Percentiles rank a stretch among this genome's conserved stretches.
Evolutionary conservation across 2,329 filamentous ascomycete genomes (phyloP).

Genomic region (Westerdykella sp.): DNA sequence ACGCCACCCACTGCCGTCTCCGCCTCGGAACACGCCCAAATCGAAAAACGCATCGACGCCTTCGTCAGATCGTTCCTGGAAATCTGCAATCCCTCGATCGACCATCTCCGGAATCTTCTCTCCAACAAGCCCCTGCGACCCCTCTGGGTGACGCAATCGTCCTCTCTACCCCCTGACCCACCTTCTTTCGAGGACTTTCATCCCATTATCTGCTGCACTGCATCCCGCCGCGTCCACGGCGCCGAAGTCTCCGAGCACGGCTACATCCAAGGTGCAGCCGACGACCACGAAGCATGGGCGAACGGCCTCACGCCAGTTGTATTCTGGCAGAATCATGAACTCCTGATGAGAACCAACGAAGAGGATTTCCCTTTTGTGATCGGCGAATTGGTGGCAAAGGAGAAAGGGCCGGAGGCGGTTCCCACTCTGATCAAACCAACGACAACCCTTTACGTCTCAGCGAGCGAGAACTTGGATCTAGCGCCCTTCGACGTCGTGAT

Average conservation of each 20-base stretch:
- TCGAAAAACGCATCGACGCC: constrained; percentile 55
- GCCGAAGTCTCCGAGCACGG: constrained; percentile 63
- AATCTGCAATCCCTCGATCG: constrained; percentile 55
- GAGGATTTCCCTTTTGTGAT: constrained; percentile 54
- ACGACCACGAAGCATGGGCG: constrained; percentile 93
- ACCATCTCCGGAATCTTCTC: constrained; percentile 50
- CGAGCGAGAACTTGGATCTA: constrained; percentile 34
- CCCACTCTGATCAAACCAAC: constrained; percentile 41
- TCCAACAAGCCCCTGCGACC: constrained; percentile 64
- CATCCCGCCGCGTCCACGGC: constrained; percentile 64
- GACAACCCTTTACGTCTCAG: constrained; percentile 36
- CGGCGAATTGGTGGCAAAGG: constrained; percentile 33
- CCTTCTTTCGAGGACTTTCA: constrained; percentile 53
- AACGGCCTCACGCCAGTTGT: constrained; percentile 66
- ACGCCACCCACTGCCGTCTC: constrained; percentile 69
- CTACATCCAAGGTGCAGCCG: constrained; percentile 91
- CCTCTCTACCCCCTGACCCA: constrained; percentile 43
- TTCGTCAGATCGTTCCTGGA: constrained; percentile 50
- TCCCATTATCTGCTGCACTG: constrained; percentile 77
- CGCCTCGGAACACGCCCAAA: constrained; percentile 72
- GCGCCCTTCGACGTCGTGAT: constrained; percentile 37
- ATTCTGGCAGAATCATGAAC: constrained; percentile 68
- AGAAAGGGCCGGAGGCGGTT: constrained; percentile 7
- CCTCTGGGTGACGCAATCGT: constrained; percentile 72
- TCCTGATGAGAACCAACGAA: constrained; percentile 59